Conservation (phyloP, 495 filamentous ascomycete species). For the Glutinoglossum americanum region DNA sequence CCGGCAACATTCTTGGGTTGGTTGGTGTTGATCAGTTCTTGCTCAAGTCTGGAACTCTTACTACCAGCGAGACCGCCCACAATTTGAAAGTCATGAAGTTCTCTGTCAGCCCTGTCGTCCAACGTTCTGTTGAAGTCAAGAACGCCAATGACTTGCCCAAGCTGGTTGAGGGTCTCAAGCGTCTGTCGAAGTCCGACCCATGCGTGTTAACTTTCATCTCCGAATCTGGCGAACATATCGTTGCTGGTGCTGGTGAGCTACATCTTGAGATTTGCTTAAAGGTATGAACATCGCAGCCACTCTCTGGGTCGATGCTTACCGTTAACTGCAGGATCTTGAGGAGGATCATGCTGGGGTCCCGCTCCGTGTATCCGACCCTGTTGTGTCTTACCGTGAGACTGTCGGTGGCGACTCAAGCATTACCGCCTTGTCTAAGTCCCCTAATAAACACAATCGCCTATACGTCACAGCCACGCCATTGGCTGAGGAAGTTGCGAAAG, state of each 20-base stretch:
- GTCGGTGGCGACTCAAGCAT: constrained; percentile 66
- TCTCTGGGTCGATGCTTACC: neutral
- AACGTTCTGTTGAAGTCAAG: constrained; percentile 97
- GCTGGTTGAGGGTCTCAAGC: constrained; percentile 99
- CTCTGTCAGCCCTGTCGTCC: constrained; percentile 98
- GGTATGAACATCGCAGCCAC: neutral
- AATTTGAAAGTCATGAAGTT: constrained; percentile 99
- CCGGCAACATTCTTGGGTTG: constrained; percentile 97
- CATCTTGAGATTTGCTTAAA: constrained; percentile 99
- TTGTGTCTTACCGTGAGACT: constrained; percentile 95
- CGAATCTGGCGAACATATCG: constrained; percentile 92
- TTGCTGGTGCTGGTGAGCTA: constrained; percentile 96
- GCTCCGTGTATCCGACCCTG: constrained; percentile 87
- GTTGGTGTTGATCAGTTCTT: constrained; percentile 99
- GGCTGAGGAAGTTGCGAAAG: constrained; percentile 69
- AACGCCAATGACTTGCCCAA: constrained; percentile 99
- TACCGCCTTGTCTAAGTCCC: constrained; percentile 95
- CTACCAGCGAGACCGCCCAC: constrained; percentile 92
- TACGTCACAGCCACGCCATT: constrained; percentile 84
- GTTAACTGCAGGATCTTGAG: constrained; percentile 54
- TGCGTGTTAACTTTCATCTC: constrained; percentile 80
- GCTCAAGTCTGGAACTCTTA: constrained; percentile 99
- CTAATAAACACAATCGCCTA: constrained; percentile 99
- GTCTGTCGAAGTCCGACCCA: constrained; percentile 98
- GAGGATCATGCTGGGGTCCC: constrained; percentile 98